Evolutionary conservation across 257 asterid species (phyloP).

Genomic region (Rubia yunnanensis): DNA sequence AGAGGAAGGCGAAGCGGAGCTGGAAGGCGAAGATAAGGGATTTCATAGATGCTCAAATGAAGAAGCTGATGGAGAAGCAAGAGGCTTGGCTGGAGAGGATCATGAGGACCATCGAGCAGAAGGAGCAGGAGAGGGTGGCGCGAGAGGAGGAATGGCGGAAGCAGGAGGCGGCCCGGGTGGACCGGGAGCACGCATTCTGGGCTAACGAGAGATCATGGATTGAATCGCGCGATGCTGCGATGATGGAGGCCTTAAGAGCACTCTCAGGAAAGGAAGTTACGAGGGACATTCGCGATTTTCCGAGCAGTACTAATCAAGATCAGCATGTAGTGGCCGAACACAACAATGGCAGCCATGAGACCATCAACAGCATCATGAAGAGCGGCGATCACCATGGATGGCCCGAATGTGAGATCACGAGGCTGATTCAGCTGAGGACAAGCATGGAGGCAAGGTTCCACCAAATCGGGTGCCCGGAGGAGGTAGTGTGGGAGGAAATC

Average conservation of each 20-base stretch:
- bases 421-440: constrained; percentile 44
- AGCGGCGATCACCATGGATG: constrained; percentile 27
- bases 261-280: constrained; percentile 30
- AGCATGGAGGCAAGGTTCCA: constrained; percentile 43
- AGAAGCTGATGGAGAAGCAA: constrained; percentile 69
- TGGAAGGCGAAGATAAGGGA: constrained; percentile 72
- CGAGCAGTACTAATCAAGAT: background rate
- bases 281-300: constrained; percentile 1
- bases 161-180: constrained; percentile 57
- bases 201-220: constrained; percentile 81
- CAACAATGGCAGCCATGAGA: constrained; percentile 26
- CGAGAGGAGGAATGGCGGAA: constrained; percentile 85
- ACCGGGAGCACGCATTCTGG: constrained; percentile 73
- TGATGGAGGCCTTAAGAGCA: constrained; percentile 58
- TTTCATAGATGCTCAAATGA: constrained; percentile 66
- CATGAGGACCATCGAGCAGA: constrained; percentile 65
- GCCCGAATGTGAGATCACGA: constrained; percentile 49
- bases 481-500: constrained; percentile 62
- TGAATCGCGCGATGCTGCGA: constrained; percentile 57
- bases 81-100: constrained; percentile 81
- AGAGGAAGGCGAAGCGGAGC: constrained; percentile 28
- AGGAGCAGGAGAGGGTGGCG: constrained; percentile 60
- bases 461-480: constrained; percentile 30
- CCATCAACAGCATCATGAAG: constrained; percentile 15
- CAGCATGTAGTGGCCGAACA: constrained; percentile 16